Evolutionary conservation across 192 early-diverging fungal species (phyloP).

Genomic region (Rhizoclosmatium globosum): DNA sequence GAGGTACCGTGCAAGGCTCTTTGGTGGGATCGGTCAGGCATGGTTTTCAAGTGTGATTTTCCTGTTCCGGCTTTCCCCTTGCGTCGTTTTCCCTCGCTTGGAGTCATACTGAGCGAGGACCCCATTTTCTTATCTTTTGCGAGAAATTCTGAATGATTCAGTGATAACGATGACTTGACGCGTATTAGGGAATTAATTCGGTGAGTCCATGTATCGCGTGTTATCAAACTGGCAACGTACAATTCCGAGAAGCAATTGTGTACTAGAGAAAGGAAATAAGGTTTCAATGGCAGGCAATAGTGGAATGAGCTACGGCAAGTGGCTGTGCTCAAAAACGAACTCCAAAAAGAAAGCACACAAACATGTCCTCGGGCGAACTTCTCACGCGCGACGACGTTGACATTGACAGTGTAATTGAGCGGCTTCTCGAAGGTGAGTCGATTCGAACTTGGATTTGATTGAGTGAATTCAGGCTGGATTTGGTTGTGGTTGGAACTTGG

Average conservation of each 20-base stretch:
- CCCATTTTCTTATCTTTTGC: neutral
- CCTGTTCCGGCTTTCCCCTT: neutral
- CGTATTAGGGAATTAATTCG: too few relatives aligned
- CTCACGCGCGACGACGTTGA: conserved; percentile 61
- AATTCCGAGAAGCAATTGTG: too few relatives aligned
- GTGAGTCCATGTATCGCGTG: too few relatives aligned
- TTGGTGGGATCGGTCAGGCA: neutral
- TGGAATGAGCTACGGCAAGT: too few relatives aligned
- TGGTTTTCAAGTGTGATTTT: neutral
- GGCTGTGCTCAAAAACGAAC: too few relatives aligned
- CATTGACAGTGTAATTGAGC: conserved; percentile 87
- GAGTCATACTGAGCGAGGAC: neutral
- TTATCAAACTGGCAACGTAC: too few relatives aligned
- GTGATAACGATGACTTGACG: too few relatives aligned
- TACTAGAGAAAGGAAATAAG: too few relatives aligned
- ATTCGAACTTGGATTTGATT: neutral
- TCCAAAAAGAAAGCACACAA: neutral
- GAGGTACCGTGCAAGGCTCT: neutral
- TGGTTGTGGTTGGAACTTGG: neutral
- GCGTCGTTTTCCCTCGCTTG: neutral
- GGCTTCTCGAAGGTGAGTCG: conserved; percentile 87
- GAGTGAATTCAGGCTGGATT: too few relatives aligned
- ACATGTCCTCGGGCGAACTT: neutral
- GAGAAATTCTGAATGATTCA: too few relatives aligned
- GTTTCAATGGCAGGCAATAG: too few relatives aligned